Base-by-base conservation (phyloP, 2,329 filamentous ascomycete genomes). In the Sporothrix protearum region DNA sequence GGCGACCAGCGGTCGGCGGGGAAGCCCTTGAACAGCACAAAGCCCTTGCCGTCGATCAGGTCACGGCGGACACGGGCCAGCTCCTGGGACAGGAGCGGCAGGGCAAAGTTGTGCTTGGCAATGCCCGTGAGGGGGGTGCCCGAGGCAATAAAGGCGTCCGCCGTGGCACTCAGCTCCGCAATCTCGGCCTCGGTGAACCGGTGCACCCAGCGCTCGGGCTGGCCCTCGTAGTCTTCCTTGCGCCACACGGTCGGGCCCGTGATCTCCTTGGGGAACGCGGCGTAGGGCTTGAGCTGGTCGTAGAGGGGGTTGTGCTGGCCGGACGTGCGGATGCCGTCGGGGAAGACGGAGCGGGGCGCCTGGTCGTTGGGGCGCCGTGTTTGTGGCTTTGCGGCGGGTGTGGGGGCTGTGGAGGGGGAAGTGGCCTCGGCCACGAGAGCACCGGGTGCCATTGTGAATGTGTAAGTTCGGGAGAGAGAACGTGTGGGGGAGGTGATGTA, bases 11-110 rank as follows among this genome's bases (percentile, higher is more conserved):
- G 79, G 57, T 86, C 77, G 0, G 94, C 92, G 0, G 93, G 93
- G 79, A 97, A 90, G 68, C 91, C 89, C 79, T 96, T 96, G 84
- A 96, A 96, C 16, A 97, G 86, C 74, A 96, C 91, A 82, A 97
- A 97, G 19, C 94, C 94, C 77, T 96, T 96, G 75, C 92, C 93
- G 78, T 96, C 88, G 71, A 96, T 81, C 25, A 85, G 80, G 74
- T 84, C 82, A 16, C 80, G 75, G 33, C 83, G 80, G 2, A 85
- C 77, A 1, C 71, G 71, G 6, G 71, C 70, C 12, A 85, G 80
- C 25, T 77, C 73, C 12, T 77, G 78, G 75, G 80, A 76, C 3
- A 85, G 79, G 1, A 75, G 79, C 22, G 82, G 82, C 0, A 85
- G 80, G 4, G 81, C 80, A 76, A 85, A 85, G 78, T 82, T 83